A percentile compares a stretch with the other conserved stretches of the same genome.
Evolutionary conservation across 306 rosid genomes (phyloP).

Genomic region (Abrus precatorius): DNA sequence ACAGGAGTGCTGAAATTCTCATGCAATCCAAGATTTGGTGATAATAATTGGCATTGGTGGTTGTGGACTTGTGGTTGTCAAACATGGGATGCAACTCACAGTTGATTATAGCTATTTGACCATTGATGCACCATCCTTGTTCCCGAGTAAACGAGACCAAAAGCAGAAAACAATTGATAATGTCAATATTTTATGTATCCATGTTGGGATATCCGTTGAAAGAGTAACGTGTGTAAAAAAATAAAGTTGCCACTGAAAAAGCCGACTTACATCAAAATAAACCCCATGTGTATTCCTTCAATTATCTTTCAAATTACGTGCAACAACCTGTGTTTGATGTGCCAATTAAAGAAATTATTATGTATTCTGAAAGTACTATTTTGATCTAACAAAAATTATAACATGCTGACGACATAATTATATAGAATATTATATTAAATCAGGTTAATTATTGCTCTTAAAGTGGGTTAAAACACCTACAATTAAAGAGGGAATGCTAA

Average conservation of each 20-base stretch:
- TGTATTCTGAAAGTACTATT: neutral
- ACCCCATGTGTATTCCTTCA: neutral
- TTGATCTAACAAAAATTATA: slow-evolving; percentile 3
- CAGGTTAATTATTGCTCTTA: neutral
- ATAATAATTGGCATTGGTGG: slow-evolving; percentile 47
- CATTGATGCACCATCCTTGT: slow-evolving; percentile 46
- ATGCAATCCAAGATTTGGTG: slow-evolving; percentile 48
- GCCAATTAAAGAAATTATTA: slow-evolving; percentile 12
- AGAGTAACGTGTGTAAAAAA: neutral
- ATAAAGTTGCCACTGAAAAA: neutral
- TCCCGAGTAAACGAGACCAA: slow-evolving; percentile 46
- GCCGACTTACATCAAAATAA: slow-evolving; percentile 21
- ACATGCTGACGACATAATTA: neutral
- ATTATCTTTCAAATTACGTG: neutral
- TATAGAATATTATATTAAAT: neutral
- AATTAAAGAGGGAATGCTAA: neutral
- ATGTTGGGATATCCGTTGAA: slow-evolving; percentile 34
- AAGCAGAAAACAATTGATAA: slow-evolving; percentile 41
- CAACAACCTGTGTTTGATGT: neutral
- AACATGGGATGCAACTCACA: slow-evolving; percentile 49
- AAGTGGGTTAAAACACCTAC: neutral
- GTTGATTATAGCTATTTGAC: slow-evolving; percentile 50
- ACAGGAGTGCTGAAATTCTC: slow-evolving; percentile 49
- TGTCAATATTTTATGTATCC: slow-evolving; percentile 20
- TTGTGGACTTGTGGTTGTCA: slow-evolving; percentile 48